These are phyloP conservation scores for Tripterygium wilfordii DNA, from an alignment of 177 flowering plant genomes.

Conservation along the genomic window DNA sequence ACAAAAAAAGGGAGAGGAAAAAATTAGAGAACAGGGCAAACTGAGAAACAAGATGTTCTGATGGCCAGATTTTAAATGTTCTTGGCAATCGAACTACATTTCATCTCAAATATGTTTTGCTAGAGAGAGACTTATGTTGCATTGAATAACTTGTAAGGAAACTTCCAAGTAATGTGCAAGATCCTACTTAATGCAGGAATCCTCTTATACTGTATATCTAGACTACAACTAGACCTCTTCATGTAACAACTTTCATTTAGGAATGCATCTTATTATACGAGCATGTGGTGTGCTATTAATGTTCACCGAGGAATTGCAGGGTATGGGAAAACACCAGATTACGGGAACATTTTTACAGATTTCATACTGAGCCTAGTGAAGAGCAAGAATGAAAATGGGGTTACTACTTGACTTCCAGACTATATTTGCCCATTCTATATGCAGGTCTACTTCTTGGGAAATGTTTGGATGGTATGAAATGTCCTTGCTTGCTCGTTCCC, in stretches of 20 bases:
- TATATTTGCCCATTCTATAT: not conserved
- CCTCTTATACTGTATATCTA: too few relatives aligned
- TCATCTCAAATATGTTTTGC: too few relatives aligned
- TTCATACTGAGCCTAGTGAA: conserved; percentile 41
- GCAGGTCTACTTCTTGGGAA: not conserved
- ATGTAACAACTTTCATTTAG: not conserved
- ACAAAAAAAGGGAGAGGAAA: too few relatives aligned
- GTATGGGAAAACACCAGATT: conserved; percentile 68
- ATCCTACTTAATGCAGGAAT: too few relatives aligned
- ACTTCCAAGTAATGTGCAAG: too few relatives aligned
- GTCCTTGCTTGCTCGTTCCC: conserved; percentile 1
- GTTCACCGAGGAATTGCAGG: conserved; percentile 30
- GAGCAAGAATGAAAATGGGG: conserved; percentile 27
- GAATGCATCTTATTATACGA: not conserved
- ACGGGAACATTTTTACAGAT: conserved; percentile 62
- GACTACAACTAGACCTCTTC: not conserved
- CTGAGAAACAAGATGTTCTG: too few relatives aligned
- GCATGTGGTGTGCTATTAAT: not conserved
- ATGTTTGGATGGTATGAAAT: conserved; percentile 6
- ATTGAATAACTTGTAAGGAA: too few relatives aligned
- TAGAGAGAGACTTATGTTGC: too few relatives aligned
- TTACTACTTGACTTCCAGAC: not conserved
- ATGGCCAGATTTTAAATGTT: too few relatives aligned
- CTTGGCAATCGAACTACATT: too few relatives aligned
- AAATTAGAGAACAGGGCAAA: too few relatives aligned